Evolutionary conservation across 2,329 filamentous ascomycete species (phyloP), one percentile per base, ranked within the genome.

Genomic region (Sclerotinia nivalis): DNA sequence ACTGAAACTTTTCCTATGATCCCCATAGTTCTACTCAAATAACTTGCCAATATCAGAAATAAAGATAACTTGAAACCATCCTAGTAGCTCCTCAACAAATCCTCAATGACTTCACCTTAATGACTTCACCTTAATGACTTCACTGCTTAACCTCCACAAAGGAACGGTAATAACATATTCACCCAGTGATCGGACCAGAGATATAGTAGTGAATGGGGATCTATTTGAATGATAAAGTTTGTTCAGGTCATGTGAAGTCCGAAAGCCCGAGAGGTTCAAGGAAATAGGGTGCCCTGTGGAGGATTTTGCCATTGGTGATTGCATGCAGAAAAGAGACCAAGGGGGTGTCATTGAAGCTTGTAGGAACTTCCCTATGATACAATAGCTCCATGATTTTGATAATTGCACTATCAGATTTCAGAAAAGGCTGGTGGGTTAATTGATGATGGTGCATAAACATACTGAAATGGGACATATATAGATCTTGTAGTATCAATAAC

Each of bases 51-150:
- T n/a, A 28, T 56, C 40, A 18, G 34, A 25, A 58, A 45, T 15
- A 45, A 58, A 58, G 13, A 45, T 56, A 20, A 37, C 50, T 22
- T 45, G 50, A n/a, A 66, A 40, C 64, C 64, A 66, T 58, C 40
- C 28, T 7, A 25, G 64, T 15, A 56, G 8, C 9, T 54, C 62
- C 8, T 47, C 37, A 8, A n/a, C 8, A 22, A 9, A 7, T 15
- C 7, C 47, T 18, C 18, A 40, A 40, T n/a, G 55, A 18, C 22
- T 43, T 40, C 40, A 37, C 55, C 37, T 40, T 3, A 13, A 4
- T 13, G 12, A 13, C 37, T 40, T 40, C 37, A 40, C 37, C 10
- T 13, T 12, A 40, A 13, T 40, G 12, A 40, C 31, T 31, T 31
- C 40, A 43, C 40, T 4, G 64, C 6, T 58, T 25, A 66, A 66